These are phyloP conservation scores for Massariosphaeria phaeospora DNA, from an alignment of 495 filamentous ascomycete species.

Conservation along the genomic window DNA sequence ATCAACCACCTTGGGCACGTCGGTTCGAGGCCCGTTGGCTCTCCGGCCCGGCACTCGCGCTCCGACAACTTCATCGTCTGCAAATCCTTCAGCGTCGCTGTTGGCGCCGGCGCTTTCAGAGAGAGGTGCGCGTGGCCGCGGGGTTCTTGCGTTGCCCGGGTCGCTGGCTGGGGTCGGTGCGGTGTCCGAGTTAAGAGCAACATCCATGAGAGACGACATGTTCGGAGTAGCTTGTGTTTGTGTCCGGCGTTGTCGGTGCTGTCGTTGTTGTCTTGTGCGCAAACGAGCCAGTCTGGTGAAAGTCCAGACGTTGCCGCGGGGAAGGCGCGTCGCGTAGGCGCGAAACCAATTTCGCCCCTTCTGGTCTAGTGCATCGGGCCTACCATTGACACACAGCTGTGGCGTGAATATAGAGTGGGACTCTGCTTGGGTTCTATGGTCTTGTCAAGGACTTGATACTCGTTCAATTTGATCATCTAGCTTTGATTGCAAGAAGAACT, in stretches of 20 bases:
- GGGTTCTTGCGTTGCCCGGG: slow-evolving; percentile 41
- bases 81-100: slow-evolving; percentile 62
- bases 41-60: slow-evolving; percentile 52
- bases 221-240: slow-evolving; percentile 8
- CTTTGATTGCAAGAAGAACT: too few species aligned
- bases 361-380: too few species aligned
- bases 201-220: slow-evolving; percentile 40
- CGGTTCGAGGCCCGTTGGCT: slow-evolving; percentile 54
- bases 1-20: slow-evolving; percentile 82
- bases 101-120: slow-evolving; percentile 61
- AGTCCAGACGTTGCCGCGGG: too few species aligned
- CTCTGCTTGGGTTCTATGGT: too few species aligned
- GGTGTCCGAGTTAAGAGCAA: slow-evolving; percentile 35
- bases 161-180: slow-evolving; percentile 37
- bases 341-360: too few species aligned
- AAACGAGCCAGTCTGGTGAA: too few species aligned
- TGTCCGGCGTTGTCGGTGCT: slow-evolving; percentile 9
- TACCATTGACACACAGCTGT: too few species aligned
- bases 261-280: too few species aligned
- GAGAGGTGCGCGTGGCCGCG: slow-evolving; percentile 56
- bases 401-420: too few species aligned
- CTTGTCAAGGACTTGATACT: too few species aligned
- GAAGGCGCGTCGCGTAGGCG: too few species aligned
- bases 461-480: too few species aligned
- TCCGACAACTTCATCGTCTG: slow-evolving; percentile 61